Evolutionary conservation across 2,329 filamentous ascomycete genomes (phyloP).

Genomic region (Magnaporthales sp.): DNA sequence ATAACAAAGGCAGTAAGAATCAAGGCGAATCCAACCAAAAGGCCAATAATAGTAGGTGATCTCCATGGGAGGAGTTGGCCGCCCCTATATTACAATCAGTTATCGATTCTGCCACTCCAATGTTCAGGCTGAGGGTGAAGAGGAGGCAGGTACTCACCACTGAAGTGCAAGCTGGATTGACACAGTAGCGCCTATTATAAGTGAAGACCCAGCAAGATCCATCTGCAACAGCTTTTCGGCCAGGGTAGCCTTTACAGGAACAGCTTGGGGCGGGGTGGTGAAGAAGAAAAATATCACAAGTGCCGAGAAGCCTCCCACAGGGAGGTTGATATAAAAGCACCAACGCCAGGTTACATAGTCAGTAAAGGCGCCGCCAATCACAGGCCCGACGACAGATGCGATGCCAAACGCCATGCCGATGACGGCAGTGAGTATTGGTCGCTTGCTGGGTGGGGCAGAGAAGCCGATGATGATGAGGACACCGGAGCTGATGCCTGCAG

Average conservation of each 20-base stretch:
- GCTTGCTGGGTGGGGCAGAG: neutral
- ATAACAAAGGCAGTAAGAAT: conserved; percentile 42
- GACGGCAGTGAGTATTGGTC: conserved; percentile 5
- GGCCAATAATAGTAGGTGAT: conserved; percentile 51
- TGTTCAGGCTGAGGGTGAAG: neutral
- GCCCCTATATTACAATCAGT: too few species aligned
- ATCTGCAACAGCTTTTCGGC: neutral
- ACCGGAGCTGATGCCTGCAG: conserved; percentile 41
- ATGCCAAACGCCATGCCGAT: conserved; percentile 14
- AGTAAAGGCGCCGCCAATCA: conserved; percentile 27
- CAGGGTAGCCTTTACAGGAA: neutral
- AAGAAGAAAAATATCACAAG: conserved; percentile 12
- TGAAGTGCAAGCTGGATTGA: neutral
- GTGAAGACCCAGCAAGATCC: neutral
- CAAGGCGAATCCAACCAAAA: conserved; percentile 48
- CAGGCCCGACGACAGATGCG: conserved; percentile 23
- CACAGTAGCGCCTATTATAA: conserved; percentile 41
- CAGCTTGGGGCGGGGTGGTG: conserved; percentile 1
- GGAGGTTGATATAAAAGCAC: conserved; percentile 30
- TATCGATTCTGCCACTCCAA: too few species aligned
- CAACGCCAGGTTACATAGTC: conserved; percentile 24
- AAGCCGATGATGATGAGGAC: conserved; percentile 36
- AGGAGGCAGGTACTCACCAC: neutral
- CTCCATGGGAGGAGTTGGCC: conserved; percentile 40
- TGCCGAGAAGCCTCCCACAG: conserved; percentile 20